Evolutionary conservation across 1,139 yeast genomes (phyloP), one percentile per base, ranked within the genome.

Genomic region (Candida sp.): DNA sequence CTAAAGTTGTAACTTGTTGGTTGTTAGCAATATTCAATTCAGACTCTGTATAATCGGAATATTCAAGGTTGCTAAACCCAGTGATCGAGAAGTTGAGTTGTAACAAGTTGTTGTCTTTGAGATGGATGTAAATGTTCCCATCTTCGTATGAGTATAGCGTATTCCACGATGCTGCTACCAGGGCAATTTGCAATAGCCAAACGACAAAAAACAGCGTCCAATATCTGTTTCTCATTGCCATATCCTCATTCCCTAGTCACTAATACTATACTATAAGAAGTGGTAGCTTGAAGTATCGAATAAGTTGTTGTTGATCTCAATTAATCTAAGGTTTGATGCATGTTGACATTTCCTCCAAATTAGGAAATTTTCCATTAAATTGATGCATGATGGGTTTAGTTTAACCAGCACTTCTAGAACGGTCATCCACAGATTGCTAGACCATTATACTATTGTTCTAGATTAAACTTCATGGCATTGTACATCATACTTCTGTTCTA

Each of bases 91-190:
- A 70, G 47, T 69, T 61, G 27, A 73, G 48, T 2, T 61, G 47
- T 8, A 72, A 56, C 36, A 73, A 53, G 35, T 70, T 74, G 50
- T 70, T 63, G 48, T 70, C 68, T 22, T 58, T 55, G 39, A 73
- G 56, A 45, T 67, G 72, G 22, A 72, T 47, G 46, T 70, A 73
- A 6, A 68, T 54, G 42, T 55, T 59, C 2, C 74, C 75, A 11
- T 61, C 58, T 5, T 57, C 49, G 33, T 66, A 66, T 7, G 73
- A 60, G 47, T 73, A 73, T 21, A 70, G 53, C 1, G 76, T 63
- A 36, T 65, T 61, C 70, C 75, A 68, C 40, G 39, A 22, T 15
- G 39, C 39, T 15, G 21, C 11, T 19, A 37, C 34, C 12, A 19
- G 15, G 11, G 34, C 12, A 27, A 15, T 19, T n/a, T 25, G 23